Conservation (phyloP, 306 rosid species). For the Datisca glomerata region DNA sequence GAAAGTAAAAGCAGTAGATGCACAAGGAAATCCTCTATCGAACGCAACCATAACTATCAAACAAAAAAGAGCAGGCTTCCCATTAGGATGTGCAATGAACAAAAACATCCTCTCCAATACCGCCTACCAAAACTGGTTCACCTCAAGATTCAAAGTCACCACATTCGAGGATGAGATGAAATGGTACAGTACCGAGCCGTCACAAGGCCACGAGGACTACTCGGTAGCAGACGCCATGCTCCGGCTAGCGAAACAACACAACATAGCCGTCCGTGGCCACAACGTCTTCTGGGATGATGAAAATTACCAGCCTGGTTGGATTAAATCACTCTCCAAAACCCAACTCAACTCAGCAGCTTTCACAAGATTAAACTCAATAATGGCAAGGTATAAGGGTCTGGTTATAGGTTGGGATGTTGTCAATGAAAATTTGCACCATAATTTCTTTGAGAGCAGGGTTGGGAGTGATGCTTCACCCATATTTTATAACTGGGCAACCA, state of each 20-base stretch:
- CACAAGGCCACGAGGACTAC: constrained; percentile 35
- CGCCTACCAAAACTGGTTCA: constrained; percentile 57
- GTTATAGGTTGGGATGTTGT: constrained; percentile 72
- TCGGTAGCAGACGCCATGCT: constrained; percentile 40
- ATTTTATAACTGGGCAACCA: constrained; percentile 25
- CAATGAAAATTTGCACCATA: constrained; percentile 54
- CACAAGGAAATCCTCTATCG: constrained; percentile 33
- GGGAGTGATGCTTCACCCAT: constrained; percentile 21
- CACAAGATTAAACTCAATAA: constrained; percentile 29
- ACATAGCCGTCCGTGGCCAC: constrained; percentile 56
- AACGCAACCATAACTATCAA: constrained; percentile 30
- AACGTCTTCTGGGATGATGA: constrained; percentile 63
- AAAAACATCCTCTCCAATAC: constrained; percentile 32
- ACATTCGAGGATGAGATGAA: constrained; percentile 70
- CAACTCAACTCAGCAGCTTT: neutral
- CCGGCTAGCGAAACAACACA: constrained; percentile 26
- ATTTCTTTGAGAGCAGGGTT: constrained; percentile 38
- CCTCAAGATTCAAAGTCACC: constrained; percentile 46
- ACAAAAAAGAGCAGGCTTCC: constrained; percentile 21
- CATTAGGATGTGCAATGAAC: constrained; percentile 50
- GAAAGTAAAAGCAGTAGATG: constrained; percentile 27
- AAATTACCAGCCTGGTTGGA: constrained; percentile 31
- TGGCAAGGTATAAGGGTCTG: constrained; percentile 43
- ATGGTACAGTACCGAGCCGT: constrained; percentile 47
- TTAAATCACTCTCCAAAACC: constrained; percentile 27